These are phyloP conservation scores for Cryphonectria nitschkei DNA, from an alignment of 2,329 filamentous ascomycete species.

Conservation along the genomic window DNA sequence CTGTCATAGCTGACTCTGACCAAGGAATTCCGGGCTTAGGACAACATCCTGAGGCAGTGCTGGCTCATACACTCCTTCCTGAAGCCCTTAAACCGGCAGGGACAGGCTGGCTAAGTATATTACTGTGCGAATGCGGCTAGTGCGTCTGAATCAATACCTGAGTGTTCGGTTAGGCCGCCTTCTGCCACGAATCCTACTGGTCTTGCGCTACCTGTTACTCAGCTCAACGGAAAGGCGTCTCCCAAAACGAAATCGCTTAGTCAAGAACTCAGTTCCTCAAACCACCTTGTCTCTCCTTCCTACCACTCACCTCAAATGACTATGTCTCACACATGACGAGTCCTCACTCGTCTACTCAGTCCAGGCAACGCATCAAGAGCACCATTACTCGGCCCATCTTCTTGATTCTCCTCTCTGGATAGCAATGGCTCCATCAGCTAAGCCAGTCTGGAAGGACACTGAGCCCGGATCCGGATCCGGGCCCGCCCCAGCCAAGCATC, in stretches of 20 bases:
- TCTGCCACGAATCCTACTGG: neutral
- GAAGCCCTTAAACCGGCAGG: neutral
- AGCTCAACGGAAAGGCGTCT: neutral
- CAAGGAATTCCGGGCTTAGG: neutral
- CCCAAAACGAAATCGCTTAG: neutral
- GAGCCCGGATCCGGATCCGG: neutral
- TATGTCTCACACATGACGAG: neutral
- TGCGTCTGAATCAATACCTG: neutral
- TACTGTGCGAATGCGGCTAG: neutral
- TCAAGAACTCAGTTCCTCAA: neutral
- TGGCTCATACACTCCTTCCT: neutral
- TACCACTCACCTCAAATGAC: neutral
- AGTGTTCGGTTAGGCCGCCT: neutral
- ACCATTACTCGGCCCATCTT: neutral
- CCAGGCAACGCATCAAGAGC: neutral
- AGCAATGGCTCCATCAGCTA: conserved; percentile 10
- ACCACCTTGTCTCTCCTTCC: neutral
- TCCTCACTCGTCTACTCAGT: neutral
- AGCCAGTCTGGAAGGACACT: neutral
- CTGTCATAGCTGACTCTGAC: neutral
- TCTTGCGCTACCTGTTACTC: neutral
- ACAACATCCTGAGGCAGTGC: neutral
- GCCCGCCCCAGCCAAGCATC: conserved; percentile 47
- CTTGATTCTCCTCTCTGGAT: neutral
- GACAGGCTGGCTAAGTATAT: neutral